phyloP scores from a whole-genome alignment of 164 flowering plant genomes.

The Nymphaea thermarum region DNA sequence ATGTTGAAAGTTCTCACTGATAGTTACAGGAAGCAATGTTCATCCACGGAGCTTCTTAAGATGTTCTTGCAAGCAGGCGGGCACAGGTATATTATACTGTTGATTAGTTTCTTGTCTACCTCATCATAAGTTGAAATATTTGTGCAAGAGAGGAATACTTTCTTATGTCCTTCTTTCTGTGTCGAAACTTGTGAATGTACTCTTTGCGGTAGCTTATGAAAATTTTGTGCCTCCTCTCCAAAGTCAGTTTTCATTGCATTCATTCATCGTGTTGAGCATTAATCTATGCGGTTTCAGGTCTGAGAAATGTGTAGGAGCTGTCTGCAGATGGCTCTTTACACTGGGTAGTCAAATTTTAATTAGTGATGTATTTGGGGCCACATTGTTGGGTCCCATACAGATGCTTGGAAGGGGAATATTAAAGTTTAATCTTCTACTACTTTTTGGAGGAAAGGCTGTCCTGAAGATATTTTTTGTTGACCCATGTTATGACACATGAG shows the following conservation, averaged over 20 bases:
- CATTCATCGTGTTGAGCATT: too few species aligned
- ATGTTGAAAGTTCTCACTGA: slow-evolving; percentile 76
- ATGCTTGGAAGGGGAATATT: too few species aligned
- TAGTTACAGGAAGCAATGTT: slow-evolving; percentile 84
- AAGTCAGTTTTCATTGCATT: not conserved
- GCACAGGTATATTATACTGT: slow-evolving; percentile 26
- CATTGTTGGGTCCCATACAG: too few species aligned
- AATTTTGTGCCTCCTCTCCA: not conserved
- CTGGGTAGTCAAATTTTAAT: too few species aligned
- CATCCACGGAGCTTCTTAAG: slow-evolving; percentile 70
- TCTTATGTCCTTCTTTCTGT: not conserved
- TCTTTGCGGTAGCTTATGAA: not conserved
- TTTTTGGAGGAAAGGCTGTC: too few species aligned
- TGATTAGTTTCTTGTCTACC: slow-evolving; percentile 12
- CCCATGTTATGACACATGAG: too few species aligned
- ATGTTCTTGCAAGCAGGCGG: slow-evolving; percentile 83
- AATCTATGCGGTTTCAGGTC: too few species aligned
- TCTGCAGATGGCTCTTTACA: too few species aligned
- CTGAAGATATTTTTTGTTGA: too few species aligned
- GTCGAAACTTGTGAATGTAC: not conserved
- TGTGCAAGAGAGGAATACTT: not conserved
- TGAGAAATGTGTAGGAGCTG: too few species aligned
- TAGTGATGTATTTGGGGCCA: too few species aligned
- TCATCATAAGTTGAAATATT: not conserved
- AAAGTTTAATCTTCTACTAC: too few species aligned